phyloP scores from a whole-genome alignment of 257 asterid species.

The Mentha longifolia region DNA sequence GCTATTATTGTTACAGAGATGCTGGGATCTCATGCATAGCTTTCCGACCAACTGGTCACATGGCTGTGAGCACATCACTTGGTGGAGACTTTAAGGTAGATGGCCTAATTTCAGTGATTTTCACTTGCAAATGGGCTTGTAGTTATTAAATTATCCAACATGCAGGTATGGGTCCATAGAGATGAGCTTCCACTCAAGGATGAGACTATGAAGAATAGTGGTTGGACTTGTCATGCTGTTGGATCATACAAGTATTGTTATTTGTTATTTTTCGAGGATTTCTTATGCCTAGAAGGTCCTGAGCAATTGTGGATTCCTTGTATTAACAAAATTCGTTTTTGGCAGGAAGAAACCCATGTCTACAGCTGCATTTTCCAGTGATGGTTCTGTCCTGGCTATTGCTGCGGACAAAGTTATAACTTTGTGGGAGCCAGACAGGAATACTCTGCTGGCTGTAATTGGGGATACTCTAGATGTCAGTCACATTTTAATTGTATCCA shows the following conservation, averaged over 20 bases:
- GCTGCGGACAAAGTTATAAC: slow-evolving; percentile 90
- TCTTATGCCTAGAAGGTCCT: slow-evolving; percentile 1
- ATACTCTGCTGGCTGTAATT: slow-evolving; percentile 75
- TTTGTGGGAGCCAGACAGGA: slow-evolving; percentile 90
- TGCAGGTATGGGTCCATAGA: slow-evolving; percentile 76
- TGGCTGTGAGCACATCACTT: slow-evolving; percentile 80
- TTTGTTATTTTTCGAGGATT: slow-evolving; percentile 16
- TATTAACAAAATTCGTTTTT: slow-evolving; percentile 26
- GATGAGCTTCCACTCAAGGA: slow-evolving; percentile 44
- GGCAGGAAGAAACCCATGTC: slow-evolving; percentile 89
- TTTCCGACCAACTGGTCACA: slow-evolving; percentile 72
- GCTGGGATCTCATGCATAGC: slow-evolving; percentile 71
- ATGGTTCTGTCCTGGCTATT: slow-evolving; percentile 93
- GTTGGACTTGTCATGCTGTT: slow-evolving; percentile 96
- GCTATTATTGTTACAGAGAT: slow-evolving; percentile 53
- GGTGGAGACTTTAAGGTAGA: slow-evolving; percentile 96
- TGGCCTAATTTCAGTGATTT: slow-evolving; percentile 24
- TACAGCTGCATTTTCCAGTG: slow-evolving; percentile 80
- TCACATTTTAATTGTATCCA: slow-evolving; percentile 30
- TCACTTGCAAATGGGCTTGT: slow-evolving; percentile 2
- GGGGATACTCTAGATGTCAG: slow-evolving; percentile 87
- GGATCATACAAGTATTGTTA: slow-evolving; percentile 90
- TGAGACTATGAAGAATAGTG: slow-evolving; percentile 50
- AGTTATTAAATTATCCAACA: slow-evolving; percentile 24
- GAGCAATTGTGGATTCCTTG: slow-evolving; percentile 1